Evolutionary conservation across 106 monocot species (phyloP), one percentile per base, ranked within the genome.

Genomic region (Alisma plantagoaquatica): DNA sequence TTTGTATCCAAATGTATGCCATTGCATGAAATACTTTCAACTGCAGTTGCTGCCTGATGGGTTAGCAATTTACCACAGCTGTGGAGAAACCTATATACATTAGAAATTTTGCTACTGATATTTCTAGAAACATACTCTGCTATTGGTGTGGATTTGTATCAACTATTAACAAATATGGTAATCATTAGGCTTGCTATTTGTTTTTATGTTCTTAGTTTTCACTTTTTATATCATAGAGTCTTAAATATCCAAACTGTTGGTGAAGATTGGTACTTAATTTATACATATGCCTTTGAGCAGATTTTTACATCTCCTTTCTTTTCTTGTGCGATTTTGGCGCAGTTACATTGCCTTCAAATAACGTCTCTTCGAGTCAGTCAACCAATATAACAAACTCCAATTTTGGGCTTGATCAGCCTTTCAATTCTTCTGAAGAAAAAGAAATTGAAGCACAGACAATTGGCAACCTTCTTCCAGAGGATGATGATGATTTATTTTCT

Each of bases 381-480:
- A 25, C 23, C 31, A 48, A 69, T 53, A 54, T 43, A 45, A 41
- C 49, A 53, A 51, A 70, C 41, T 59, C 56, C 3, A 70, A 80
- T 20, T 44, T 49, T 45, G 63, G 5, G 38, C 79, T 79, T 19
- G 80, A 75, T 33, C 81, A 75, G 46, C 57, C 55, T 29, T 84
- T 84, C 66, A 71, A 69, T 49, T 73, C 79, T n/a, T n/a, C n/a
- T n/a, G n/a, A n/a, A 4, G 66, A 69, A 31, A 56, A 91, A 67
- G 91, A 91, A 59, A 77, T 85, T 41, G 91, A 85, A 73, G 80
- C 70, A 8, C 77, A 73, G 27, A 78, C 75, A 9, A 91, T 91
- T 27, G 81, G 91, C 31, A 66, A 91, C 43, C 81, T 91, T 4
- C 77, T 91, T 46, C 91, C 91, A 44, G 84, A 81, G n/a, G n/a